These are phyloP conservation scores for Fusarium hostae DNA, from an alignment of 2,329 filamentous ascomycete species.

Conservation along the genomic window DNA sequence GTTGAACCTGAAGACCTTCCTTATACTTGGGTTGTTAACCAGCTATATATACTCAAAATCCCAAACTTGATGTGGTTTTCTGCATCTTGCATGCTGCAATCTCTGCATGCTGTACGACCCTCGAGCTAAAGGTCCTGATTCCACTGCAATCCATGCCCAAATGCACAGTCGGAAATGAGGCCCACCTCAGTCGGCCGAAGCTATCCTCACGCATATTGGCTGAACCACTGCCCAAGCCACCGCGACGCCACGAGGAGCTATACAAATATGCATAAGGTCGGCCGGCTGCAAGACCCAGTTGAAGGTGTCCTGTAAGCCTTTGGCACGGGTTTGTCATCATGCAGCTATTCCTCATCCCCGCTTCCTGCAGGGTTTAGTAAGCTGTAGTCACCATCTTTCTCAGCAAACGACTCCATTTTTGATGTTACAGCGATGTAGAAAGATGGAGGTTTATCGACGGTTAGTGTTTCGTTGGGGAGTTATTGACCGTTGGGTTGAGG, in stretches of 20 bases:
- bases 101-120: not conserved
- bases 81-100: not conserved
- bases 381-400: constrained; percentile 27
- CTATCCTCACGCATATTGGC: not conserved
- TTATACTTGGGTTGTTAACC: not conserved
- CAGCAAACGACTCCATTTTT: constrained; percentile 4
- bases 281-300: not conserved
- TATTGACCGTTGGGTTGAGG: not conserved
- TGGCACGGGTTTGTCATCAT: constrained; percentile 27
- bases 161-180: constrained; percentile 16
- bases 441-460: not conserved
- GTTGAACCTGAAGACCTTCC: constrained; percentile 5
- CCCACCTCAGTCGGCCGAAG: constrained; percentile 12
- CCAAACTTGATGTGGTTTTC: not conserved
- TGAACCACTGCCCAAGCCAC: not conserved
- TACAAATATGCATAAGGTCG: constrained; percentile 11
- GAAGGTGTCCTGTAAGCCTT: constrained; percentile 17
- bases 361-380: constrained; percentile 19
- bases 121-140: not conserved
- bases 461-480: not conserved
- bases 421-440: not conserved
- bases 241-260: not conserved
- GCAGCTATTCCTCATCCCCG: constrained; percentile 6
- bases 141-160: not conserved
- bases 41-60: constrained; percentile 18